phyloP scores from a whole-genome alignment of 495 filamentous ascomycete genomes.

The Aspergillus heteromorphus region DNA sequence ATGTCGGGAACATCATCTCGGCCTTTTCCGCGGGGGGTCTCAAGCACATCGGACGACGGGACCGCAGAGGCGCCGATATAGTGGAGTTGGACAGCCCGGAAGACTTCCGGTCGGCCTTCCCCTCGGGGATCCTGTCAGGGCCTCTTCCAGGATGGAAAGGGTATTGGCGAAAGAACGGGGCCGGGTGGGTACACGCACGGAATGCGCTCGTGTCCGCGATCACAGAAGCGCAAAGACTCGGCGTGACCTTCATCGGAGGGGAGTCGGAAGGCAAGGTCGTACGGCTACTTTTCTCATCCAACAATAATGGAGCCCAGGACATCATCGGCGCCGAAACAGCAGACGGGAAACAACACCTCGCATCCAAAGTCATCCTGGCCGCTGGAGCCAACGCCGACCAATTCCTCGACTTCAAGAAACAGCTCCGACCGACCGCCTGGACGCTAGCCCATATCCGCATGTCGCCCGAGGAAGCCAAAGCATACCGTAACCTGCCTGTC shows the following conservation, averaged over 20 bases:
- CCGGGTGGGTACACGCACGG: conserved; percentile 48
- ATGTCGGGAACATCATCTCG: conserved; percentile 42
- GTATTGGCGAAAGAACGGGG: conserved; percentile 35
- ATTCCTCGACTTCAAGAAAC: conserved; percentile 46
- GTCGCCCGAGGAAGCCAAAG: conserved; percentile 36
- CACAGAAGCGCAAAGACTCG: conserved; percentile 38
- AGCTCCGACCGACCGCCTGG: conserved; percentile 50
- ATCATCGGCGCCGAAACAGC: conserved; percentile 32
- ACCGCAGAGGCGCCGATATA: conserved; percentile 30
- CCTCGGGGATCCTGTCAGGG: conserved; percentile 41
- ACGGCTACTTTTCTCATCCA: conserved; percentile 24
- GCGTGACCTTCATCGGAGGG: conserved; percentile 41
- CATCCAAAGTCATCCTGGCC: conserved; percentile 38
- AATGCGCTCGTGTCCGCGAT: conserved; percentile 40
- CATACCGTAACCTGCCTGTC: conserved; percentile 44
- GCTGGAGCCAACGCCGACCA: conserved; percentile 43
- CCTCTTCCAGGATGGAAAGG: conserved; percentile 48
- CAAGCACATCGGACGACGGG: neutral
- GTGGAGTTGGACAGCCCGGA: conserved; percentile 26
- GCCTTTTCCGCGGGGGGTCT: conserved; percentile 30
- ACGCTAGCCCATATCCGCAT: conserved; percentile 47
- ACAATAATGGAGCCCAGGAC: conserved; percentile 12
- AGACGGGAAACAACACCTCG: conserved; percentile 28
- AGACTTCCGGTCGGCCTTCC: conserved; percentile 47
- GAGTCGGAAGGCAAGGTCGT: conserved; percentile 28